Evolutionary conservation across 306 rosid genomes (phyloP).

Genomic region (Fagus crenata): DNA sequence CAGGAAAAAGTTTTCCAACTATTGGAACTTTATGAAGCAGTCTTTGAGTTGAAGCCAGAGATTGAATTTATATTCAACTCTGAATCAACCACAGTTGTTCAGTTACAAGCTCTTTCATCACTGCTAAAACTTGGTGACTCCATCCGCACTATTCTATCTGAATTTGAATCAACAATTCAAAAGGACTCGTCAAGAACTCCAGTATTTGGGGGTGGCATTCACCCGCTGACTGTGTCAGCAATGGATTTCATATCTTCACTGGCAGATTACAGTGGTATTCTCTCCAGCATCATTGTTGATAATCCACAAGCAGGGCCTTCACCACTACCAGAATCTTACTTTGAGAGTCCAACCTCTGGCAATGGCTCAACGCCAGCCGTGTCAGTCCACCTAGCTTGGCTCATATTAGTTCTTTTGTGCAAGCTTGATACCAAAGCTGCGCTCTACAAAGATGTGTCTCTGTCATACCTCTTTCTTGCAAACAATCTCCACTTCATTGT

Average conservation of each 20-base stretch:
- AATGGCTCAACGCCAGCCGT: constrained; percentile 29
- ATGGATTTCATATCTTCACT: constrained; percentile 42
- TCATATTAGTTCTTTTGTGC: constrained; percentile 51
- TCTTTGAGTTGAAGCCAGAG: constrained; percentile 44
- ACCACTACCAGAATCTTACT: constrained; percentile 23
- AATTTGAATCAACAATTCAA: constrained; percentile 39
- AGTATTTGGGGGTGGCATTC: constrained; percentile 42
- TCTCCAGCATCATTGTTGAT: constrained; percentile 39
- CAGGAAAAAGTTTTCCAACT: constrained; percentile 42
- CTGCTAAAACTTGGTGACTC: constrained; percentile 36
- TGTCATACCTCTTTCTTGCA: constrained; percentile 51
- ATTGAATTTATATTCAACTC: constrained; percentile 39
- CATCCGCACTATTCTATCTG: constrained; percentile 35
- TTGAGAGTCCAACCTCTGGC: constrained; percentile 18
- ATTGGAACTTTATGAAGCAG: constrained; percentile 40
- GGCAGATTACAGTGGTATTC: constrained; percentile 33
- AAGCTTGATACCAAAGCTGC: constrained; percentile 51
- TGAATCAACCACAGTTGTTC: constrained; percentile 36
- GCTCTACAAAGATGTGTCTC: constrained; percentile 44
- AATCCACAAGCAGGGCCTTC: constrained; percentile 29
- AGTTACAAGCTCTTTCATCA: constrained; percentile 41
- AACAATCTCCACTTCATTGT: constrained; percentile 52
- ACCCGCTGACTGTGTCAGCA: constrained; percentile 45
- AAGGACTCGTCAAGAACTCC: constrained; percentile 39
- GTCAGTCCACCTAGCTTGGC: constrained; percentile 48